phyloP scores from a whole-genome alignment of 169 alveolate species.

The Plasmodium inui region DNA sequence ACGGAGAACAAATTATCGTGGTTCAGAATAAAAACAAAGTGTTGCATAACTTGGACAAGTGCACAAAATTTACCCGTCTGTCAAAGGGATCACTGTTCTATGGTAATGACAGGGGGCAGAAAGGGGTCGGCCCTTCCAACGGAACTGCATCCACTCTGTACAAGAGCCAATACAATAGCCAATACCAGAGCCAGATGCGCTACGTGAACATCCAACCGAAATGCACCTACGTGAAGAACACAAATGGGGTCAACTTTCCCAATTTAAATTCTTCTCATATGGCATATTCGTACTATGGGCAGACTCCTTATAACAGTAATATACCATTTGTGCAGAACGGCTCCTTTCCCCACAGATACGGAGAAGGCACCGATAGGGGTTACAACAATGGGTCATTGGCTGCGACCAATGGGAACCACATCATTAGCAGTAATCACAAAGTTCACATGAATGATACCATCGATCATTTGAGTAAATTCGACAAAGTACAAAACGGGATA shows the following conservation, averaged over 20 bases:
- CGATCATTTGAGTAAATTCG: background rate
- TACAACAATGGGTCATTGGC: background rate
- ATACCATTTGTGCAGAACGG: background rate
- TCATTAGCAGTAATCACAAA: background rate
- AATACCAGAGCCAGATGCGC: background rate
- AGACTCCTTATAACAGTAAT: background rate
- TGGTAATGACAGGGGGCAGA: conserved; percentile 5
- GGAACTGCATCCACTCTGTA: background rate
- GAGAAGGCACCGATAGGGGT: background rate
- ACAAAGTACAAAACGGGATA: background rate
- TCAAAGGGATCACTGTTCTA: conserved; percentile 28
- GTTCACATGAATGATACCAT: background rate
- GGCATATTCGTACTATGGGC: background rate
- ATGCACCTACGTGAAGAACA: background rate
- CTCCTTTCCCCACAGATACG: background rate
- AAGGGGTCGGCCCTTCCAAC: background rate
- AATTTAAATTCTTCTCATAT: background rate
- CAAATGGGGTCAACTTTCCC: background rate
- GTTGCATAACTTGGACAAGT: conserved; percentile 18
- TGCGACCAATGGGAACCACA: background rate
- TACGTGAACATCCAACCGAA: background rate
- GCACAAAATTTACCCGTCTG: conserved; percentile 6
- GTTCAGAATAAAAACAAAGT: conserved; percentile 16
- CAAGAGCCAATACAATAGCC: background rate
- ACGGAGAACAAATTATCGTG: conserved; percentile 50